These are phyloP conservation scores for Betula pendula DNA, from an alignment of 306 rosid species.

Conservation along the genomic window DNA sequence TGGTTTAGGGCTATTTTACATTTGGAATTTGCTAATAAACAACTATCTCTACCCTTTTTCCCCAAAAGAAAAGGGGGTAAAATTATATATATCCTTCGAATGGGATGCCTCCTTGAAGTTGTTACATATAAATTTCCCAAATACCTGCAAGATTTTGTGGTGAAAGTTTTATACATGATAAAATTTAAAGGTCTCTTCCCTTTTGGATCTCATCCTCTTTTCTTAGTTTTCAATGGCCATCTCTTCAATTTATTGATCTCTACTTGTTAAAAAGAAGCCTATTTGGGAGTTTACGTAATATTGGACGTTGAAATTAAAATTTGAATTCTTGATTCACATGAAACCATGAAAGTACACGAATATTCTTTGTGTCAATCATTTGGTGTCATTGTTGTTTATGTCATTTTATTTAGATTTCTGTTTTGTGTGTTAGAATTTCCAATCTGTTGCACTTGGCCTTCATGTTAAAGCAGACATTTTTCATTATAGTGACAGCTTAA, in stretches of 20 bases:
- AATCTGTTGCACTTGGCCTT: not conserved
- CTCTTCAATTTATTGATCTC: not conserved
- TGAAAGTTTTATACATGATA: not conserved
- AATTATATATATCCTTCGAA: not conserved
- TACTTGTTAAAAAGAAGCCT: not conserved
- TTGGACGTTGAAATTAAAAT: not conserved
- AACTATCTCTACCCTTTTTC: not conserved
- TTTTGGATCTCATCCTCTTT: not conserved
- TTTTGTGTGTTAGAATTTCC: not conserved
- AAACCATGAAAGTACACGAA: not conserved
- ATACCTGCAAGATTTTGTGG: not conserved
- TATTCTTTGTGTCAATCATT: not conserved
- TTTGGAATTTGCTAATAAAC: not conserved
- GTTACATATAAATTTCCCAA: not conserved
- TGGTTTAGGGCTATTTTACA: not conserved
- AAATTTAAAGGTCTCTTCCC: not conserved
- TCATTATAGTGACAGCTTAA: not conserved
- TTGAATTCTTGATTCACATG: not conserved
- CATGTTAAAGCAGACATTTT: not conserved
- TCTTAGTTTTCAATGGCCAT: not conserved
- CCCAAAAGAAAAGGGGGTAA: not conserved
- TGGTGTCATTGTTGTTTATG: not conserved
- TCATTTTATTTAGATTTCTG: not conserved
- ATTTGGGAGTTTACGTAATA: not conserved
- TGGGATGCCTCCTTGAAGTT: not conserved